Conservation (phyloP, 257 asterid species). For the Lycium ferocissimum region DNA sequence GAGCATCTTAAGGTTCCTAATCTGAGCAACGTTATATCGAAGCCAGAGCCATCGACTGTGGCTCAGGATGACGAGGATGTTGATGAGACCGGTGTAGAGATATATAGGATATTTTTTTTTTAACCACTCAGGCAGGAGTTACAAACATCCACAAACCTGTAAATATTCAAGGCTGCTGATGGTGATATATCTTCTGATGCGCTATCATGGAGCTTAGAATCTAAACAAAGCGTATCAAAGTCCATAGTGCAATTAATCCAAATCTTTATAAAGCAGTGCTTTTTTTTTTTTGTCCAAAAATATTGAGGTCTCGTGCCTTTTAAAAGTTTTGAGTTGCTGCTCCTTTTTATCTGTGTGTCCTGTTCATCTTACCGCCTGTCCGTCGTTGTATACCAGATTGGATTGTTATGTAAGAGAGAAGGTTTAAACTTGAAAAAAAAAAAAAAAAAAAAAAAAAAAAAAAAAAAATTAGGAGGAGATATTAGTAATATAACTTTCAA, state of each 20-base stretch:
- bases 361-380: not conserved
- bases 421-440: too few relatives aligned
- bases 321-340: constrained; percentile 16
- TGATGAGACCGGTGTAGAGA: constrained; percentile 67
- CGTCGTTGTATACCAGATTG: too few relatives aligned
- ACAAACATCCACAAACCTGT: constrained; percentile 54
- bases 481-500: too few relatives aligned
- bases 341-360: not conserved
- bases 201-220: constrained; percentile 71
- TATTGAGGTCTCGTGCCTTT: not conserved
- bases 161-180: constrained; percentile 57
- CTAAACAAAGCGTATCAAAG: too few relatives aligned
- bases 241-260: too few relatives aligned
- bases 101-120: constrained; percentile 68
- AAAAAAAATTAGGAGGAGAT: too few relatives aligned
- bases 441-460: too few relatives aligned
- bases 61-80: constrained; percentile 71
- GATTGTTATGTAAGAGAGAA: too few relatives aligned
- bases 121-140: constrained; percentile 66
- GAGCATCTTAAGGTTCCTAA: constrained; percentile 64
- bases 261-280: not conserved
- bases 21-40: constrained; percentile 40
- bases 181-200: constrained; percentile 73
- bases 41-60: constrained; percentile 45
- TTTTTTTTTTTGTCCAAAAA: not conserved